Base-by-base conservation (phyloP, 345 rosid genomes). In the Corchorus olitorius region DNA sequence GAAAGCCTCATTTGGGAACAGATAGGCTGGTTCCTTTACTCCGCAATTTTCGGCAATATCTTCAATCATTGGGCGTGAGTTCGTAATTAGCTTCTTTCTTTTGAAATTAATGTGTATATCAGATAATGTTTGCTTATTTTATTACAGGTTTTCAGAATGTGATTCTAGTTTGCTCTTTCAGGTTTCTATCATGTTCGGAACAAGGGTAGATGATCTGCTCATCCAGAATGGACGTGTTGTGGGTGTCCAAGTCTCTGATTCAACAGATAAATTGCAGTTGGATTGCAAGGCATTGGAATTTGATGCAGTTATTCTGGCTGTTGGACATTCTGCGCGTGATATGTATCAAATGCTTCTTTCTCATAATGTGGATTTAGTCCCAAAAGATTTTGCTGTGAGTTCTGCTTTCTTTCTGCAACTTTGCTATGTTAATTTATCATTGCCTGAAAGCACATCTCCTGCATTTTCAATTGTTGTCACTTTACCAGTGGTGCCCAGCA, bases 251-350 rank as follows among this genome's bases (percentile, higher is more conserved):
- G 85, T 89, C 76, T 89, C 97, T 56, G 85, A 86, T 77, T 88
- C 94, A 78, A 79, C 84, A 54, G 78, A 89, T 59, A 70, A 76
- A 52, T 73, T 78, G 81, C 78, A 56, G 68, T 76, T 65, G 62
- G 82, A 79, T 77, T 66, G 81, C 73, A 79, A 83, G 80, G 76
- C 81, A 72, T 73, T 85, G 81, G 86, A 72, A 15, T 89, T 69
- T 81, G 99, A 93, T 82, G 92, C 97, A 8, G 93, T 92, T 64
- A 80, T 95, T 79, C 89, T 95, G 72, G 99, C 98, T 50, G 97
- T 92, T 72, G 99, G 98, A 75, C 99, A 95, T 86, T 95, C 99
- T 83, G 99, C 98, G 71, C 97, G 97, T 76, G 99, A 93, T 77
- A 76, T 86, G 55, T 95, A 95, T 84, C 90, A 91, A 71, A 93